Conservation (phyloP, 2,329 filamentous ascomycete species). For the Trichoderma hamatum region DNA sequence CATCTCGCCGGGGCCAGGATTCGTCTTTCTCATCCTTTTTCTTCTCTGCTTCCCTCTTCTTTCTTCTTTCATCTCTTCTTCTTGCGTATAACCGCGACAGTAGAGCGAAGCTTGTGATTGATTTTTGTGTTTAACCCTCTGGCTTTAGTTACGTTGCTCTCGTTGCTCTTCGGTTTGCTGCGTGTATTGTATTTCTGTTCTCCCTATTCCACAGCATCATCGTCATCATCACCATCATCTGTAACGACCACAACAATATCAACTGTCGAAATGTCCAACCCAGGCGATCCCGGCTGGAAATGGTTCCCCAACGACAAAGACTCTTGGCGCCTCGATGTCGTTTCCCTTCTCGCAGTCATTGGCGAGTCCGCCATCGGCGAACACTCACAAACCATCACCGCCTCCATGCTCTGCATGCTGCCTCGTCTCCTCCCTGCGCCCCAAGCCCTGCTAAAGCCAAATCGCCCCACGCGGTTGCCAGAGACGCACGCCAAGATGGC, state of each 20-base stretch:
- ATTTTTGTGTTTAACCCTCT: neutral
- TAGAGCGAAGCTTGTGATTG: neutral
- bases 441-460: slow-evolving; percentile 62
- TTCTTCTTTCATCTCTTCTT: neutral
- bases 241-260: neutral
- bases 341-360: slow-evolving; percentile 65
- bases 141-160: neutral
- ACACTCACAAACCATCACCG: slow-evolving; percentile 61
- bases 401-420: slow-evolving; percentile 59
- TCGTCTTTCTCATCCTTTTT: neutral
- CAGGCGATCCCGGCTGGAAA: slow-evolving; percentile 37
- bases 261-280: slow-evolving; percentile 33
- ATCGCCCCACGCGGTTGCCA: slow-evolving; percentile 58
- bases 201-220: neutral
- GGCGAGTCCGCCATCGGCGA: slow-evolving; percentile 62
- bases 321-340: slow-evolving; percentile 62
- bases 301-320: slow-evolving; percentile 50
- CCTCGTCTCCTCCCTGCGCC: slow-evolving; percentile 65
- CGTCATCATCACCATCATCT: neutral
- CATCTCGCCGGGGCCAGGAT: neutral
- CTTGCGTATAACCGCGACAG: neutral
- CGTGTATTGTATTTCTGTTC: neutral
- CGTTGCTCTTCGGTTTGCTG: neutral
- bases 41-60: neutral
- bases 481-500: slow-evolving; percentile 57